These are phyloP conservation scores for Talaromyces sp. DNA, from an alignment of 2,329 filamentous ascomycete genomes.

Conservation along the genomic window DNA sequence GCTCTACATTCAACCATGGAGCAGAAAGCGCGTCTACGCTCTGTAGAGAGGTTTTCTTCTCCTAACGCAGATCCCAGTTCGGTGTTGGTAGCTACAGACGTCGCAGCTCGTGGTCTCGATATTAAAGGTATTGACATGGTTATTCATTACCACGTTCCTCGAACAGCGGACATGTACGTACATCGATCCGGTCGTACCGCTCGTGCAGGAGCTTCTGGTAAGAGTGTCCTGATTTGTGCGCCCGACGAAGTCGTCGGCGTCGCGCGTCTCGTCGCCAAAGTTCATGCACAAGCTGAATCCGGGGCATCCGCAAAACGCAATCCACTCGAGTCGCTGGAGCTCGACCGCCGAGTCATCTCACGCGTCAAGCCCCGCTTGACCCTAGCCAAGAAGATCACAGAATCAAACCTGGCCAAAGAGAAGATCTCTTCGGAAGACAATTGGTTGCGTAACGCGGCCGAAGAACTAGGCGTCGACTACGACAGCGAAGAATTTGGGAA, in stretches of 20 bases:
- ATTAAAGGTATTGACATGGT: slow-evolving; percentile 86
- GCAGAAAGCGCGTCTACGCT: slow-evolving; percentile 91
- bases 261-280: slow-evolving; percentile 77
- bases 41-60: slow-evolving; percentile 80
- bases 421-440: slow-evolving; percentile 79
- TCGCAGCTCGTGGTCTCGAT: slow-evolving; percentile 88
- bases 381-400: slow-evolving; percentile 82
- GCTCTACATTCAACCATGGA: slow-evolving; percentile 90
- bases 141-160: slow-evolving; percentile 91
- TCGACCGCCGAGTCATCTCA: slow-evolving; percentile 74
- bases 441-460: slow-evolving; percentile 78
- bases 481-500: slow-evolving; percentile 80
- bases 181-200: slow-evolving; percentile 93
- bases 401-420: slow-evolving; percentile 78
- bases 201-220: slow-evolving; percentile 70
- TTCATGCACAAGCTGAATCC: slow-evolving; percentile 62
- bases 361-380: slow-evolving; percentile 72
- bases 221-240: slow-evolving; percentile 81
- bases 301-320: slow-evolving; percentile 50
- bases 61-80: slow-evolving; percentile 52
- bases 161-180: slow-evolving; percentile 87
- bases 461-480: slow-evolving; percentile 91
- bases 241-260: slow-evolving; percentile 88
- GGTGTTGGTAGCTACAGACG: slow-evolving; percentile 87
- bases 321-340: slow-evolving; percentile 67